Base-by-base conservation (phyloP, 2,329 filamentous ascomycete species). In the Trichoderma guizhouense region DNA sequence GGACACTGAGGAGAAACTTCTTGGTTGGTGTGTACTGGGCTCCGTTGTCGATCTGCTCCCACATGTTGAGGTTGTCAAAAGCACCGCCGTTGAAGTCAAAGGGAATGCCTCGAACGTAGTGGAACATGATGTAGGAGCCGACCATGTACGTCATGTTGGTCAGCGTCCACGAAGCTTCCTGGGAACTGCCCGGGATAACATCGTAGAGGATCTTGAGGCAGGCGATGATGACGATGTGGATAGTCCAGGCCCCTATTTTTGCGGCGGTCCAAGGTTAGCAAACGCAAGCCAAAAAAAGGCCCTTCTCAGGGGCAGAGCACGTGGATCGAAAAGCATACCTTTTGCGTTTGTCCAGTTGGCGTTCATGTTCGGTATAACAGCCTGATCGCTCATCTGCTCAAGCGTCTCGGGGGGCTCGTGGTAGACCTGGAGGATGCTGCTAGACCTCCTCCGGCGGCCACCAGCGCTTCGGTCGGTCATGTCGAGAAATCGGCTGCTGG, bases 41-140 rank as follows among this genome's bases (percentile, higher is more conserved):
- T 61, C 96, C 96, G 79, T 98, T 97, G 86, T 99, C 96, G 82
- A 99, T 99, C 85, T 99, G 96, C 86, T 99, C 96, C 96, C 96
- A 99, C 96, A 99, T 98, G 85, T 98, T 99, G 79, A 99, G 88
- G 83, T 99, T 98, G 87, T 99, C 96, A 83, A 98, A 99, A 77
- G 96, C 96, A 72, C 96, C 96, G 71, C 93, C 92, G 81, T 99
- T 99, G 88, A 99, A 99, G 83, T 99, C 96, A 80, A 99, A 99
- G 7, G 96, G 96, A 61, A 98, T 94, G 77, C 96, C 96, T 80
- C 95, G 94, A 77, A 99, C 96, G 87, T 94, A 97, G 84, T 99
- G 96, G 84, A 99, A 99, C 96, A 99, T 99, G 83, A 99, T 90
- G 83, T 98, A 99, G 55, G 95, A 98, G 79, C 94, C 95, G 79